Evolutionary conservation across 164 flowering plant species (phyloP).

Genomic region (Euptelea pleiosperma): DNA sequence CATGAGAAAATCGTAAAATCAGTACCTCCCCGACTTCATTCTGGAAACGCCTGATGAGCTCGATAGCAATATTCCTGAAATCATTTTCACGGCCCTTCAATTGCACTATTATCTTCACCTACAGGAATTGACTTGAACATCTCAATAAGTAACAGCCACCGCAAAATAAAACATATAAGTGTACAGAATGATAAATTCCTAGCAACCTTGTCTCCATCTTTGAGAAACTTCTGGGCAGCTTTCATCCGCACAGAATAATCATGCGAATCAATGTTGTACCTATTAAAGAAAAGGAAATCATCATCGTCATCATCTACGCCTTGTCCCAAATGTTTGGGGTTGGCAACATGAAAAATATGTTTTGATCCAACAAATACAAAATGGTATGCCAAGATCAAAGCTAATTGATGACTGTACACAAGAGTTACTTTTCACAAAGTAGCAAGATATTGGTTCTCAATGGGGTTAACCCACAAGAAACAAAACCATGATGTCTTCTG

Average conservation of each 20-base stretch:
- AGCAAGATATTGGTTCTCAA: too few species aligned
- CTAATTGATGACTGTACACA: neutral
- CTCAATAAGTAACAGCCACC: neutral
- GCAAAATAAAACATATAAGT: neutral
- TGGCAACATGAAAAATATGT: too few species aligned
- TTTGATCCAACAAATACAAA: too few species aligned
- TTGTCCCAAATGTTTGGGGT: too few species aligned
- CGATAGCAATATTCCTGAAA: conserved; percentile 78
- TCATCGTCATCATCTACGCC: too few species aligned
- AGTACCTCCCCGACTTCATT: conserved; percentile 87
- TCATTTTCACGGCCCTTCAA: conserved; percentile 89
- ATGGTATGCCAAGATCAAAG: neutral
- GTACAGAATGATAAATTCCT: neutral
- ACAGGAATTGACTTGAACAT: conserved; percentile 23
- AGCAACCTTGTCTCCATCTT: conserved; percentile 82
- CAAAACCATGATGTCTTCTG: too few species aligned
- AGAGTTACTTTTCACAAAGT: too few species aligned
- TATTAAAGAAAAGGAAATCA: conserved; percentile 30
- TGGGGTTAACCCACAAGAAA: too few species aligned
- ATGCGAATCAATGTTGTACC: conserved; percentile 90
- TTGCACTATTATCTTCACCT: conserved; percentile 88
- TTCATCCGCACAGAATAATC: conserved; percentile 83
- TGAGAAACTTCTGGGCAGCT: conserved; percentile 78
- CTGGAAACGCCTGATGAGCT: conserved; percentile 77
- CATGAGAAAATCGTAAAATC: neutral